These are phyloP conservation scores for Pyricularia sp. DNA, from an alignment of 2,329 filamentous ascomycete species.

Conservation along the genomic window DNA sequence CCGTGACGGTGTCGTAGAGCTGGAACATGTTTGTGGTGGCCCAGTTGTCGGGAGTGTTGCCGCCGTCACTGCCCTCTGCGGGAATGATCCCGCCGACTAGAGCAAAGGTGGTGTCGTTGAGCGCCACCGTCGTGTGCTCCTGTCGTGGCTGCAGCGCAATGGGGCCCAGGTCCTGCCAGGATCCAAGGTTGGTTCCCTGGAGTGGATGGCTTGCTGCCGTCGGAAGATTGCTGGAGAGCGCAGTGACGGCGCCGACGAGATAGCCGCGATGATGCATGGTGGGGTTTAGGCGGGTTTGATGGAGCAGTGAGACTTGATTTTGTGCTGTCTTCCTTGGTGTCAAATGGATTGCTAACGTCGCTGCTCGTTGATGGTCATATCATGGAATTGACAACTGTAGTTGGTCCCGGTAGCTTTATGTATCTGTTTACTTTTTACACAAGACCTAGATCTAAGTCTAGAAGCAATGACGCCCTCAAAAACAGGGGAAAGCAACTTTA, in stretches of 20 bases:
- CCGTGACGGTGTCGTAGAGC: neutral
- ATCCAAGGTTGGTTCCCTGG: neutral
- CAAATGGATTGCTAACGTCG: too few species aligned
- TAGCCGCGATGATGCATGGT: neutral
- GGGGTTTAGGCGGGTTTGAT: too few species aligned
- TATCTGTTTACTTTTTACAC: neutral
- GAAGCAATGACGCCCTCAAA: neutral
- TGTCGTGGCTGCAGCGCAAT: constrained; percentile 1
- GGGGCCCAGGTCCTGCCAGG: neutral
- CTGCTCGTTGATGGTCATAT: neutral
- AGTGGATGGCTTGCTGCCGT: neutral
- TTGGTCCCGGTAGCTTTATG: neutral
- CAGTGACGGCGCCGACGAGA: neutral
- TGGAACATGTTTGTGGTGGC: constrained; percentile 4
- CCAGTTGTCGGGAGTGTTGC: neutral
- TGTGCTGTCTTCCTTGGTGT: too few species aligned
- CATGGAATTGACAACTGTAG: neutral
- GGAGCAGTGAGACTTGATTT: too few species aligned
- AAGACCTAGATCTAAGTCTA: neutral
- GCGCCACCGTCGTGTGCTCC: constrained; percentile 1
- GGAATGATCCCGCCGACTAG: constrained; percentile 2
- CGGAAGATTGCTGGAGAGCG: neutral
- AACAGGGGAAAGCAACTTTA: neutral
- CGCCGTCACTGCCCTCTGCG: neutral
- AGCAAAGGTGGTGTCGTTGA: constrained; percentile 2